Evolutionary conservation across 2,329 filamentous ascomycete species (phyloP).

Genomic region (Curvularia hawaiiensis): DNA sequence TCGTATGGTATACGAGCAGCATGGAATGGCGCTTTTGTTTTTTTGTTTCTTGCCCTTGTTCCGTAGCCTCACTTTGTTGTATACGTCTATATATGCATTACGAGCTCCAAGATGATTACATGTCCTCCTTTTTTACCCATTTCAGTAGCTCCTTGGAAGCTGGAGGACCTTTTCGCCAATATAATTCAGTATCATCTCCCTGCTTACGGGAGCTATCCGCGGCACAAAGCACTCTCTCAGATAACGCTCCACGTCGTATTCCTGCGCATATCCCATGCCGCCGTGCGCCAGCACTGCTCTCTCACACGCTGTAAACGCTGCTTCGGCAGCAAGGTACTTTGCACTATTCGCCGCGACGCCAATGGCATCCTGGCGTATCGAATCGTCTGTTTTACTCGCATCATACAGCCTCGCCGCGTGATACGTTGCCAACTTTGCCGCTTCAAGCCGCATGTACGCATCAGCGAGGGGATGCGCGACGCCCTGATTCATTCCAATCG

Average conservation of each 20-base stretch:
- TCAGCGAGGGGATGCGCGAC: constrained; percentile 64
- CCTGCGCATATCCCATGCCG: constrained; percentile 67
- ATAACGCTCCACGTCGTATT: constrained; percentile 67
- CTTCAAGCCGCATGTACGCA: constrained; percentile 66
- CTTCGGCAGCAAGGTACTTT: constrained; percentile 65
- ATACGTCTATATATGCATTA: neutral
- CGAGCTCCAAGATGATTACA: neutral
- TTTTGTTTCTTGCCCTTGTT: neutral
- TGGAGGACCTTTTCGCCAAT: constrained; percentile 70
- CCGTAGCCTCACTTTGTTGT: neutral
- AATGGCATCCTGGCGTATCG: constrained; percentile 46
- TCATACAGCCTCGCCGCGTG: constrained; percentile 66
- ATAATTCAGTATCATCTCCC: constrained; percentile 79
- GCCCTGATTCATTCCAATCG: constrained; percentile 65
- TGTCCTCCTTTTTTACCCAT: neutral
- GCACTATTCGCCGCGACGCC: constrained; percentile 62
- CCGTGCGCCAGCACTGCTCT: constrained; percentile 62
- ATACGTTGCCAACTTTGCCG: constrained; percentile 65
- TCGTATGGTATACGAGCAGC: neutral
- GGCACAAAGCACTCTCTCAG: constrained; percentile 64
- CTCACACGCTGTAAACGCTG: constrained; percentile 65
- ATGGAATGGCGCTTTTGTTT: neutral
- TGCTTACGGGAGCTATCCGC: constrained; percentile 63
- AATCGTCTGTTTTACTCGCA: constrained; percentile 40
- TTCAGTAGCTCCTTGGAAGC: constrained; percentile 69